Evolutionary conservation across 1,284 basidiomycete species (phyloP).

Genomic region (Tilletiaria anomala): DNA sequence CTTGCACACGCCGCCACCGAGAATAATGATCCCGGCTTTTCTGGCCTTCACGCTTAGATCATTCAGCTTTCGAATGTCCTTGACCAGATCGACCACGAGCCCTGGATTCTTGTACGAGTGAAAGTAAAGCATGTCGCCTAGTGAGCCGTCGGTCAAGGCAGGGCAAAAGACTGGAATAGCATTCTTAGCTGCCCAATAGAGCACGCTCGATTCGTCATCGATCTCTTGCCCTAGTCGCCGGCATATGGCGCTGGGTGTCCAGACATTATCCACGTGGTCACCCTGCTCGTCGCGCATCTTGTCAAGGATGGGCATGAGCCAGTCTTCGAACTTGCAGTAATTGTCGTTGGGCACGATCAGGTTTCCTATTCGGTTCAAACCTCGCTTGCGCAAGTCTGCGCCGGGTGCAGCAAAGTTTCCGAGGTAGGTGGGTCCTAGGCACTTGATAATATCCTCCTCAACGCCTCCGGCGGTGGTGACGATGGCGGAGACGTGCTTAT

Average conservation of each 20-base stretch:
- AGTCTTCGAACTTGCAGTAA: slow-evolving; percentile 98
- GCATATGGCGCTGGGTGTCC: slow-evolving; percentile 92
- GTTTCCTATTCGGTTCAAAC: slow-evolving; percentile 95
- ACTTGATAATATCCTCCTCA: slow-evolving; percentile 99
- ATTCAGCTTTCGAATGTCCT: slow-evolving; percentile 82
- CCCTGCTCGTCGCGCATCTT: slow-evolving; percentile 81
- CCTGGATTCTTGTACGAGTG: slow-evolving; percentile 66
- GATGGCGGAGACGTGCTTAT: slow-evolving; percentile 74
- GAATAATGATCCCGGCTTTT: slow-evolving; percentile 95
- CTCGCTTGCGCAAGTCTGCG: slow-evolving; percentile 65
- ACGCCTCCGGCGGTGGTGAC: slow-evolving; percentile 97
- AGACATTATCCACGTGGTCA: slow-evolving; percentile 46
- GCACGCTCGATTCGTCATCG: slow-evolving; percentile 78
- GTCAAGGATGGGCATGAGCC: slow-evolving; percentile 89
- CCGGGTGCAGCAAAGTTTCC: slow-evolving; percentile 78
- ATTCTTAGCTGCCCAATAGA: slow-evolving; percentile 95
- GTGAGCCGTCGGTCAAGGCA: slow-evolving; percentile 88
- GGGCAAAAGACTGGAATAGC: slow-evolving; percentile 97
- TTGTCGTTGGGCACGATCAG: slow-evolving; percentile 95
- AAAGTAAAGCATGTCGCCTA: slow-evolving; percentile 98
- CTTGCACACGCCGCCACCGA: slow-evolving; percentile 97
- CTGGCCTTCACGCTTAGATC: slow-evolving; percentile 73
- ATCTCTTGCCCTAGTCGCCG: slow-evolving; percentile 85
- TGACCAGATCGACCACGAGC: slow-evolving; percentile 79
- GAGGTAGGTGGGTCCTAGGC: slow-evolving; percentile 84